phyloP scores from a whole-genome alignment of 495 filamentous ascomycete species.

The Penicillium goetzii region DNA sequence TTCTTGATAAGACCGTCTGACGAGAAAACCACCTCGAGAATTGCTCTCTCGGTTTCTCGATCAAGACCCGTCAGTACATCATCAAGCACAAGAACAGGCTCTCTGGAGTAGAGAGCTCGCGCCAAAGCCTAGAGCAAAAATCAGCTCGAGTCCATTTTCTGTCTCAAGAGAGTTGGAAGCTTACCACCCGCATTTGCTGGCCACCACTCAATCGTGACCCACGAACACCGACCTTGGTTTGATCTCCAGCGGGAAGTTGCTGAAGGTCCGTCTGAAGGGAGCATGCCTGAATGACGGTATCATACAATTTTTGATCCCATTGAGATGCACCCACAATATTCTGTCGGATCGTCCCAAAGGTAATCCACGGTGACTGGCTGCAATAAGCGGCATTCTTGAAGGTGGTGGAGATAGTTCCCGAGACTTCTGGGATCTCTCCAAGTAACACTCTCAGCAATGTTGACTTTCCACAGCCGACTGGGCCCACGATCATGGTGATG shows the following conservation, averaged over 20 bases:
- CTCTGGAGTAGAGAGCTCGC: constrained; percentile 57
- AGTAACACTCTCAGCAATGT: constrained; percentile 54
- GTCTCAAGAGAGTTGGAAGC: neutral
- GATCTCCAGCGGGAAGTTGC: constrained; percentile 61
- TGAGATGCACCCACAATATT: constrained; percentile 71
- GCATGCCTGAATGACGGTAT: constrained; percentile 58
- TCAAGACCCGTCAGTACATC: constrained; percentile 59
- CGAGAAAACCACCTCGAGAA: constrained; percentile 33
- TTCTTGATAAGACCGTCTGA: constrained; percentile 31
- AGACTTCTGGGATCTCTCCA: constrained; percentile 49
- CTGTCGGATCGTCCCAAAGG: constrained; percentile 78
- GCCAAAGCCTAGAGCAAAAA: constrained; percentile 40
- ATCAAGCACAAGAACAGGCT: constrained; percentile 55
- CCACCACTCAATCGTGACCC: constrained; percentile 70
- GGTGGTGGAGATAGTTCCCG: constrained; percentile 23
- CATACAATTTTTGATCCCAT: constrained; percentile 60
- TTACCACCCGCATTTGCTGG: constrained; percentile 62
- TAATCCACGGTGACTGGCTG: constrained; percentile 77
- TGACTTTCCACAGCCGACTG: constrained; percentile 60
- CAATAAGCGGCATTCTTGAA: constrained; percentile 67
- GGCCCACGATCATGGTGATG: constrained; percentile 57
- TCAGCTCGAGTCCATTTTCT: neutral
- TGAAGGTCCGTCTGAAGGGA: constrained; percentile 62
- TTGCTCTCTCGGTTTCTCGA: constrained; percentile 45
- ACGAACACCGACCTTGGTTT: constrained; percentile 64